Evolutionary conservation across 352 stramenopile species (phyloP), one percentile per base, ranked within the genome.

Genomic region (Pythium phragmitis): DNA sequence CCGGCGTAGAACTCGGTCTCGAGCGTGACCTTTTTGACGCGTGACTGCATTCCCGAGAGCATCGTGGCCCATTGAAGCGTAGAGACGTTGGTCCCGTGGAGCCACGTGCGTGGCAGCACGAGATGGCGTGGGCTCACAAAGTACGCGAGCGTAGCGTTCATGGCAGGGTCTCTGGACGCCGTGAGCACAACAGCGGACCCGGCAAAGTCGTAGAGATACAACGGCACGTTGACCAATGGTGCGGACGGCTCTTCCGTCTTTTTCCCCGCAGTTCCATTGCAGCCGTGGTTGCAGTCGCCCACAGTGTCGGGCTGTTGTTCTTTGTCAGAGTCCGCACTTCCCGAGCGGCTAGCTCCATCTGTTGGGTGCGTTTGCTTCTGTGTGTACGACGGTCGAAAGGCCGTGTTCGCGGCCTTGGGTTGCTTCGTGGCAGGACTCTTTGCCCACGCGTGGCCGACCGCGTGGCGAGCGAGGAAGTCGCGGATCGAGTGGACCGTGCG

Each of bases 41-140:
- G 28, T 0, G 19, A 34, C 28, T 70, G 63, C 0, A 23, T 39
- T 1, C 36, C 28, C 2, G 51, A 47, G 6, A 47, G n/a, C 5
- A 34, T 45, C 14, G 63, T 65, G 8, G 33, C 63, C 33, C 47
- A 70, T 26, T 57, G 33, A 14, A 70, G 49, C 14, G 45, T 39
- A 4, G 33, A 57, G 16, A 16, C 7, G n/a, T 62, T 42, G 51
- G 46, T 43, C 11, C 34, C 57, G n/a, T 50, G 21, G 19, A 62
- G 34, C 63, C 56, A 70, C 0, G 26, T 2, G 6, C 63, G 63
- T 14, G 56, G 57, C 21, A 70, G 19, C 47, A 70, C 50, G 13
- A 70, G 42, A 34, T 70, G 63, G 0, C 63, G 48, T 11, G 63
- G 30, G 13, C 56, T 70, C 8, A 70, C n/a, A n/a, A 70, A 57